Percentiles rank a stretch among this genome's conserved stretches.
phyloP scores from a whole-genome alignment of 148 eudicot genomes.

The Amaranthus palmeri region DNA sequence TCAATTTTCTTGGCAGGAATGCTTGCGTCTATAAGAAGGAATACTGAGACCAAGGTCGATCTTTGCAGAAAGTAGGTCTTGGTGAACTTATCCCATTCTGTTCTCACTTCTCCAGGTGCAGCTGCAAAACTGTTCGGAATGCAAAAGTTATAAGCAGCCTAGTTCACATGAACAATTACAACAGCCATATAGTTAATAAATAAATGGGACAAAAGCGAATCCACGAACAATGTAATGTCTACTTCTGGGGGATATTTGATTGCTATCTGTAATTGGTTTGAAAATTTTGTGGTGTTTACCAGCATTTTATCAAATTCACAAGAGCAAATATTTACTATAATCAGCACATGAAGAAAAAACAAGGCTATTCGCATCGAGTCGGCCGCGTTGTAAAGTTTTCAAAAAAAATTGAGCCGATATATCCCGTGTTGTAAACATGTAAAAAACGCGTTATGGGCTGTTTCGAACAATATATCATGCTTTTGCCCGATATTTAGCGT shows the following conservation, averaged over 20 bases:
- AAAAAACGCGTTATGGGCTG: too few relatives aligned
- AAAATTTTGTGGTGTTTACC: neutral
- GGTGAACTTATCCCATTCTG: slow-evolving; percentile 87
- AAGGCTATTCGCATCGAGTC: too few relatives aligned
- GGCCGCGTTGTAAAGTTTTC: too few relatives aligned
- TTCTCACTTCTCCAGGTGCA: slow-evolving; percentile 72
- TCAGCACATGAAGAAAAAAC: neutral
- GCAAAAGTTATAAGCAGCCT: neutral
- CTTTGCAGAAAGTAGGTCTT: slow-evolving; percentile 85
- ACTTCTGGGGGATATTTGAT: neutral
- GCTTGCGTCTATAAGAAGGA: slow-evolving; percentile 95
- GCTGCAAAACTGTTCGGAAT: slow-evolving; percentile 58
- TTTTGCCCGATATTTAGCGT: too few relatives aligned
- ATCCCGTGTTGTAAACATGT: too few relatives aligned
- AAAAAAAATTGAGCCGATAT: too few relatives aligned
- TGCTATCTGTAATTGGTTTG: neutral
- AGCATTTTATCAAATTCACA: neutral
- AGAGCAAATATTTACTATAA: neutral
- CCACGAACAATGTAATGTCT: neutral
- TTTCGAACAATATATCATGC: too few relatives aligned
- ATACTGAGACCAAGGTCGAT: slow-evolving; percentile 74
- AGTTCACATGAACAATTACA: neutral
- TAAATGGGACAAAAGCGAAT: neutral
- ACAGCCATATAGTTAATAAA: neutral
- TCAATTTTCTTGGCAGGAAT: slow-evolving; percentile 85